Evolutionary conservation across 2,329 filamentous ascomycete genomes (phyloP).

Genomic region (Pseudodiploospora longispora): DNA sequence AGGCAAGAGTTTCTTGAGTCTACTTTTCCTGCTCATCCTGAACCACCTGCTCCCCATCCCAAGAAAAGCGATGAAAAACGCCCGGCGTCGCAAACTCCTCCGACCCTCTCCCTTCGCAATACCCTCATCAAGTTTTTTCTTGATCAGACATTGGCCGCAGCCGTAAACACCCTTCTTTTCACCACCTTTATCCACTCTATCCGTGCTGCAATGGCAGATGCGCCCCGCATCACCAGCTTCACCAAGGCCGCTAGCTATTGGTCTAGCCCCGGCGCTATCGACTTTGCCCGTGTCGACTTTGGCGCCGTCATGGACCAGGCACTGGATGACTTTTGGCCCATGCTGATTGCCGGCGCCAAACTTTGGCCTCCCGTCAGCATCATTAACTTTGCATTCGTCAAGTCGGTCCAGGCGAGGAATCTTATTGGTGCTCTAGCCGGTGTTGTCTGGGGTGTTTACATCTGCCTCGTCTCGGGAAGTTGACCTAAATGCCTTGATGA

Average conservation of each 20-base stretch:
- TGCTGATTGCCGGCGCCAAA: conserved; percentile 59
- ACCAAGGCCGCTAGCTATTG: conserved; percentile 26
- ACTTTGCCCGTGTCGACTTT: conserved; percentile 39
- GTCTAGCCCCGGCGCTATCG: conserved; percentile 31
- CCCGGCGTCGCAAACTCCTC: not conserved
- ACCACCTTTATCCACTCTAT: conserved; percentile 51
- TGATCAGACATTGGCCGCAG: conserved; percentile 61
- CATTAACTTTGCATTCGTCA: conserved; percentile 59
- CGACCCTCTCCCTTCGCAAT: conserved; percentile 49
- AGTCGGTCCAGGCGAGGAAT: conserved; percentile 63
- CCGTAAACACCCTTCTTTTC: conserved; percentile 58
- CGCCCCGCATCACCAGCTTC: conserved; percentile 28
- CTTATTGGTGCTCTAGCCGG: conserved; percentile 65
- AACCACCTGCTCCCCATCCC: conserved; percentile 24
- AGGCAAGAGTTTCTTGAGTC: conserved; percentile 71
- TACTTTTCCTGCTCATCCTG: conserved; percentile 59
- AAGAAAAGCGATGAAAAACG: conserved; percentile 19
- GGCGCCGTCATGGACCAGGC: conserved; percentile 33
- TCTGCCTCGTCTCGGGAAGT: conserved; percentile 51
- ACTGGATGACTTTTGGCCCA: conserved; percentile 50
- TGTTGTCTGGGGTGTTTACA: conserved; percentile 66
- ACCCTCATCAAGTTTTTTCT: conserved; percentile 59
- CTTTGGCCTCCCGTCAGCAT: conserved; percentile 65
- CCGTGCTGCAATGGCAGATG: conserved; percentile 38
- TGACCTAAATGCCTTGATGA: conserved; percentile 9